These are phyloP conservation scores for Xylariaceae sp. DNA, from an alignment of 2,329 filamentous ascomycete species.

Conservation along the genomic window DNA sequence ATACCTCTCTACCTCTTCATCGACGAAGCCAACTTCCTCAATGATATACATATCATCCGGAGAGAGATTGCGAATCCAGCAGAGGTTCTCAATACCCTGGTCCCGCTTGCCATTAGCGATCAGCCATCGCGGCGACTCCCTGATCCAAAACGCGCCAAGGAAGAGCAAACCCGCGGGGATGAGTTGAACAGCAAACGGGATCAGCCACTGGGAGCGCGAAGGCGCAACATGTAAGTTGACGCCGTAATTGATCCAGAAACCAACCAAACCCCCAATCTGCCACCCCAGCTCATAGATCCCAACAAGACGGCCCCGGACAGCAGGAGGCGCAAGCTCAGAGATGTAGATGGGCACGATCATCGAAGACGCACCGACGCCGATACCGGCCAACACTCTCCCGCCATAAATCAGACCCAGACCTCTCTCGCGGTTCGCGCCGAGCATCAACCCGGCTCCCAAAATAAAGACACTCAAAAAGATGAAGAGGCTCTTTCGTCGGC, in stretches of 20 bases:
- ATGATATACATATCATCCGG: slow-evolving; percentile 69
- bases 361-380: slow-evolving; percentile 68
- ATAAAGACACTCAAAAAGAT: slow-evolving; percentile 69
- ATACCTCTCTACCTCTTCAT: slow-evolving; percentile 72
- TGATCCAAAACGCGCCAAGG: slow-evolving; percentile 64
- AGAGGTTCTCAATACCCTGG: slow-evolving; percentile 63
- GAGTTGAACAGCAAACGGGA: slow-evolving; percentile 71
- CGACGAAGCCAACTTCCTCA: slow-evolving; percentile 75
- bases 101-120: slow-evolving; percentile 67
- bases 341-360: slow-evolving; percentile 71
- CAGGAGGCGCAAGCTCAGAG: slow-evolving; percentile 65
- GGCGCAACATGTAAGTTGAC: slow-evolving; percentile 58
- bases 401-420: slow-evolving; percentile 70
- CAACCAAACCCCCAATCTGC: slow-evolving; percentile 68
- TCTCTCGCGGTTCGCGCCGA: slow-evolving; percentile 66
- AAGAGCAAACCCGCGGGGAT: slow-evolving; percentile 70
- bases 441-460: slow-evolving; percentile 74
- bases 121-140: slow-evolving; percentile 74
- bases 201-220: slow-evolving; percentile 64
- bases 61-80: slow-evolving; percentile 69
- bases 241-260: slow-evolving; percentile 72
- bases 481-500: slow-evolving; percentile 69
- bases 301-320: slow-evolving; percentile 68
- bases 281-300: slow-evolving; percentile 72
- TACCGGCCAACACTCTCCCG: slow-evolving; percentile 67